Base-by-base conservation (phyloP, 2,329 filamentous ascomycete species). In the Xylariales sp. region DNA sequence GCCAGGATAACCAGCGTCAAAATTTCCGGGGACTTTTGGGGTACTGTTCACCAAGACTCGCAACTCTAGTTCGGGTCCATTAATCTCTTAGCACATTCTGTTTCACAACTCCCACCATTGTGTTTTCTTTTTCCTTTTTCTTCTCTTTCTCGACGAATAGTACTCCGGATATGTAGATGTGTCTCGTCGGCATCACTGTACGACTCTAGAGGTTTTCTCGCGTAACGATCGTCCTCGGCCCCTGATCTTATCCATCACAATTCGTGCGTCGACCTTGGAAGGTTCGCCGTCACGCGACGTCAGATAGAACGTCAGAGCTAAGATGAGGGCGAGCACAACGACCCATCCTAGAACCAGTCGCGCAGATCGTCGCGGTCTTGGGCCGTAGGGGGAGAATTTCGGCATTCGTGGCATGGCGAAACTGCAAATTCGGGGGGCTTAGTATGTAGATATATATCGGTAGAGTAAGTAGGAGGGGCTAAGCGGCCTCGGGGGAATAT, bases 371-470 rank as follows among this genome's bases (percentile, higher is more conserved):
- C 71, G 68, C 39, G 69, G 75, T 58, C 75, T 71, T 41, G 76
- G 75, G 48, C 72, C 76, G 65, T 78, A 78, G 7, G 76, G 76
- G 34, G 75, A 77, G 60, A 70, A 73, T 52, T 71, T 73, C 3
- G 73, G 71, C 70, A 75, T 71, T 60, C 66, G 60, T 4, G 69
- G 60, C 69, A 69, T 69, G 39, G 55, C 48, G 41, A 28, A n/a
- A 23, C 9, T 43, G 12, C 3, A 5, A 12, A 9, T 45, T n/a
- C 3, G 23, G 39, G 12, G 5, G 10, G 39, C 14, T 41, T 12
- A 12, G 39, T 41, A 12, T 41, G 36, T 39, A 39, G 36, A 41
- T 41, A 41, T 8, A n/a, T 28, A 18, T 56, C 12, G 2, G 1
- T 1, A 12, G 14, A 3, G 46, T 30, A 18, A 12, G 46, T 9